These are phyloP conservation scores for Phialocephala sp. DNA, from an alignment of 2,329 filamentous ascomycete species.

Conservation along the genomic window DNA sequence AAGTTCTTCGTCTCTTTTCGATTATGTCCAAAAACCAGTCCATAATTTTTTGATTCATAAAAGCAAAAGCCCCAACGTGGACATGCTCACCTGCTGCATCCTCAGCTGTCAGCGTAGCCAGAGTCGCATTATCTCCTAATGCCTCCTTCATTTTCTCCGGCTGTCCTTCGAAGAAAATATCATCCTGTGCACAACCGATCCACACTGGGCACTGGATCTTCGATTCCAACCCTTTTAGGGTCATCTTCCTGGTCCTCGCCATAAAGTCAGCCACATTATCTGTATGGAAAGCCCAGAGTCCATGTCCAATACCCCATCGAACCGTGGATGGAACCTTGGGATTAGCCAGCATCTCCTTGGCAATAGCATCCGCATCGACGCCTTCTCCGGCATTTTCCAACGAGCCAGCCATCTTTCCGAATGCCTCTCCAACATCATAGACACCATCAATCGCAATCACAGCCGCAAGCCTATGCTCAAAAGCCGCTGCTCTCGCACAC, in stretches of 20 bases:
- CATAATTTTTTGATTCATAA: neutral
- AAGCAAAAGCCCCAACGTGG: neutral
- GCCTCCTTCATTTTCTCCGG: neutral
- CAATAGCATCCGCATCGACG: neutral
- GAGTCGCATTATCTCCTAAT: neutral
- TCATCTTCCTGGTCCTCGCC: neutral
- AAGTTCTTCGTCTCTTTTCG: neutral
- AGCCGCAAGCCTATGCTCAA: constrained; percentile 50
- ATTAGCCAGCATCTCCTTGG: neutral
- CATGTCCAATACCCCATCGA: constrained; percentile 2
- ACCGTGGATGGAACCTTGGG: neutral
- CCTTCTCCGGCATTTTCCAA: neutral
- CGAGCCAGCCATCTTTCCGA: neutral
- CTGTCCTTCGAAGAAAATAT: neutral
- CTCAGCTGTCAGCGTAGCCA: neutral
- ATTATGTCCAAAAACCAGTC: neutral
- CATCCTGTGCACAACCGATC: neutral
- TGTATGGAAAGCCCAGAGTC: constrained; percentile 3
- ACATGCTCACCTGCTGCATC: neutral
- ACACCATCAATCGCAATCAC: constrained; percentile 49
- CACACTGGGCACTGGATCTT: constrained; percentile 1
- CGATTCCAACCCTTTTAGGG: neutral
- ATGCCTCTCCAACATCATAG: constrained; percentile 22
- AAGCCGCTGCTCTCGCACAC: constrained; percentile 49
- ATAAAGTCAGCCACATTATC: neutral